phyloP scores from a whole-genome alignment of 768 basidiomycete species.

The Tricholoma bakamatsutake region DNA sequence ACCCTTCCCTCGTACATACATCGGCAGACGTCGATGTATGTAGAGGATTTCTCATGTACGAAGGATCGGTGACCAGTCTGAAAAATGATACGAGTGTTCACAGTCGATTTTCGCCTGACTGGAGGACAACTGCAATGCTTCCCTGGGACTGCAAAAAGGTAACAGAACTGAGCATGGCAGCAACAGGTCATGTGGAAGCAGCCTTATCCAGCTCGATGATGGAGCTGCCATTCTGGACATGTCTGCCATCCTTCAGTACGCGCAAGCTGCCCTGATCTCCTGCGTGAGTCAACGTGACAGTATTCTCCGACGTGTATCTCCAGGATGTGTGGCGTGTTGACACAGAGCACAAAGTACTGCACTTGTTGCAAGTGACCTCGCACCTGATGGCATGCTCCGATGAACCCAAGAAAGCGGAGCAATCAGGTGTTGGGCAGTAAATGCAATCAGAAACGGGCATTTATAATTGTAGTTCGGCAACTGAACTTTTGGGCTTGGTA shows the following conservation, averaged over 20 bases:
- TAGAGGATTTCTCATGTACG: too few relatives aligned
- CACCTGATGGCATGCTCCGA: constrained; percentile 12
- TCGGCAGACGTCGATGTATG: too few relatives aligned
- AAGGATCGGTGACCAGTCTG: too few relatives aligned
- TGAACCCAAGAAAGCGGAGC: constrained; percentile 49
- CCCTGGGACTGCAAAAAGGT: constrained; percentile 57
- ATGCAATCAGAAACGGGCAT: constrained; percentile 36
- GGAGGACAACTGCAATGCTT: constrained; percentile 46
- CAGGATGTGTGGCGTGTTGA: constrained; percentile 39
- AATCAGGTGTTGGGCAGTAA: constrained; percentile 44
- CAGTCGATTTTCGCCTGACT: not conserved
- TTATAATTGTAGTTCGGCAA: too few relatives aligned
- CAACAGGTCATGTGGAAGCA: constrained; percentile 67
- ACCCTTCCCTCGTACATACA: too few relatives aligned
- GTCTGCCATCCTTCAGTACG: constrained; percentile 48
- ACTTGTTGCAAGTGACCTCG: constrained; percentile 28
- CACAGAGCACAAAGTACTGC: constrained; percentile 42
- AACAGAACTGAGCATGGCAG: constrained; percentile 56
- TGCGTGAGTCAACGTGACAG: constrained; percentile 29
- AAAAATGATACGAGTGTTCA: too few relatives aligned
- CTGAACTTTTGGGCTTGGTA: too few relatives aligned
- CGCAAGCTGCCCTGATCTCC: constrained; percentile 40
- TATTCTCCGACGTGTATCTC: constrained; percentile 37
- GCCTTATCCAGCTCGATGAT: constrained; percentile 52
- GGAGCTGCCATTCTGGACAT: constrained; percentile 49